Evolutionary conservation across 805 yeast species (phyloP).

Genomic region (Grigorovia humatica): DNA sequence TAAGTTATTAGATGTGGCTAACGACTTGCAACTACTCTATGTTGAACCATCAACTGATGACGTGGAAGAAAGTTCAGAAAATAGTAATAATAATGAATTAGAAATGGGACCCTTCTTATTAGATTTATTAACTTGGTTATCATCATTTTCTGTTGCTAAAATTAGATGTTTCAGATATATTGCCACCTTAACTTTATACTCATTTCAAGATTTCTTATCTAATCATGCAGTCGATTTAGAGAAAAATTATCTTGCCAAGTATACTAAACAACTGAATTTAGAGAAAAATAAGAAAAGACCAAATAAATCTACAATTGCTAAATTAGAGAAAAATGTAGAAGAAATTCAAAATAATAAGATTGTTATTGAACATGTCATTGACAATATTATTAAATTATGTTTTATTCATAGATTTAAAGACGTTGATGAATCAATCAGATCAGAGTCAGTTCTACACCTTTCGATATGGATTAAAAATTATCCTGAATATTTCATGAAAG

Average conservation of each 20-base stretch:
- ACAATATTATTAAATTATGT: slow-evolving; percentile 55
- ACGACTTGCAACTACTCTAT: slow-evolving; percentile 54
- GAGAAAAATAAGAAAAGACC: slow-evolving; percentile 31
- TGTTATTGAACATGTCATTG: slow-evolving; percentile 46
- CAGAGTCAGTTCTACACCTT: slow-evolving; percentile 52
- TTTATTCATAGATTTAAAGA: slow-evolving; percentile 76
- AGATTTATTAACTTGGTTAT: slow-evolving; percentile 62
- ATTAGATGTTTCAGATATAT: slow-evolving; percentile 62
- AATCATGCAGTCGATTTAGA: slow-evolving; percentile 33
- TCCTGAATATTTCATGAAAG: slow-evolving; percentile 64
- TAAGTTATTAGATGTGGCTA: slow-evolving; percentile 40
- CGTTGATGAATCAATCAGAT: slow-evolving; percentile 59
- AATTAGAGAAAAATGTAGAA: slow-evolving; percentile 35
- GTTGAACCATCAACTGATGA: slow-evolving; percentile 20
- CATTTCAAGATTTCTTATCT: slow-evolving; percentile 53
- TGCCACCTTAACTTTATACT: slow-evolving; percentile 48
- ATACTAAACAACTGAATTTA: slow-evolving; percentile 29
- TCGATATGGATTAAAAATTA: slow-evolving; percentile 62
- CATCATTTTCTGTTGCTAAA: slow-evolving; percentile 58
- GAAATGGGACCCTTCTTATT: slow-evolving; percentile 29
- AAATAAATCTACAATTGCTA: slow-evolving; percentile 35
- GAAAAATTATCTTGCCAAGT: slow-evolving; percentile 29
- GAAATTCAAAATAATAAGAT: slow-evolving; percentile 39
- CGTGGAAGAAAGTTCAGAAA: slow-evolving; percentile 10
- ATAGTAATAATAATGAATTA: slow-evolving; percentile 11